Conservation (phyloP, 2,329 filamentous ascomycete species). For the Xylariales sp. region DNA sequence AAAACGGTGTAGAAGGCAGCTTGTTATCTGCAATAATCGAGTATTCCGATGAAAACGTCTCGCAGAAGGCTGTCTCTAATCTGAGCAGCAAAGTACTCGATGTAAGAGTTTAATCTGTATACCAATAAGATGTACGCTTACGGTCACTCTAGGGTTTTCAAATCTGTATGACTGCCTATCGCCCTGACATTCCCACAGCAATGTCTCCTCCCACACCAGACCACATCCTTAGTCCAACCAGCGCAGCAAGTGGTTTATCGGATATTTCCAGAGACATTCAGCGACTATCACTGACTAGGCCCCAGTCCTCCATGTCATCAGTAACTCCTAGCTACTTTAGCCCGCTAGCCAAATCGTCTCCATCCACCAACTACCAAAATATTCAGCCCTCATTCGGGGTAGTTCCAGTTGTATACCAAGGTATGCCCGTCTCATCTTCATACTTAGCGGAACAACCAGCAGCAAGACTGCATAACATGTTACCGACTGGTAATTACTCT, state of each 20-base stretch:
- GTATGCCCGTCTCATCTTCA: slow-evolving; percentile 23
- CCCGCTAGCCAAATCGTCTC: slow-evolving; percentile 16
- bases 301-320: slow-evolving; percentile 15
- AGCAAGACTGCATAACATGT: slow-evolving; percentile 20
- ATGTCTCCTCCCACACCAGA: slow-evolving; percentile 12
- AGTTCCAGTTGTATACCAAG: slow-evolving; percentile 30
- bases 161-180: slow-evolving; percentile 21
- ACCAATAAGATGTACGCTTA: slow-evolving; percentile 4
- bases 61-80: slow-evolving; percentile 33
- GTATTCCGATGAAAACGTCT: slow-evolving; percentile 45
- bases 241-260: slow-evolving; percentile 12
- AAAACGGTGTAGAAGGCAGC: slow-evolving; percentile 32
- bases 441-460: slow-evolving; percentile 29
- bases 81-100: slow-evolving; percentile 32
- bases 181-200: slow-evolving; percentile 22
- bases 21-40: slow-evolving; percentile 46
- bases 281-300: slow-evolving; percentile 19
- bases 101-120: slow-evolving; percentile 20
- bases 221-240: slow-evolving; percentile 14
- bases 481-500: slow-evolving; percentile 22
- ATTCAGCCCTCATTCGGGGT: slow-evolving; percentile 28
- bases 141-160: slow-evolving; percentile 18
- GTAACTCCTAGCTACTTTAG: slow-evolving; percentile 17
- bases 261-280: slow-evolving; percentile 21
- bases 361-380: slow-evolving; percentile 18